A percentile compares a stretch with the other conserved stretches of the same genome.
Evolutionary conservation across 2,329 filamentous ascomycete species (phyloP).

Genomic region (Ophiosphaerella narmari): DNA sequence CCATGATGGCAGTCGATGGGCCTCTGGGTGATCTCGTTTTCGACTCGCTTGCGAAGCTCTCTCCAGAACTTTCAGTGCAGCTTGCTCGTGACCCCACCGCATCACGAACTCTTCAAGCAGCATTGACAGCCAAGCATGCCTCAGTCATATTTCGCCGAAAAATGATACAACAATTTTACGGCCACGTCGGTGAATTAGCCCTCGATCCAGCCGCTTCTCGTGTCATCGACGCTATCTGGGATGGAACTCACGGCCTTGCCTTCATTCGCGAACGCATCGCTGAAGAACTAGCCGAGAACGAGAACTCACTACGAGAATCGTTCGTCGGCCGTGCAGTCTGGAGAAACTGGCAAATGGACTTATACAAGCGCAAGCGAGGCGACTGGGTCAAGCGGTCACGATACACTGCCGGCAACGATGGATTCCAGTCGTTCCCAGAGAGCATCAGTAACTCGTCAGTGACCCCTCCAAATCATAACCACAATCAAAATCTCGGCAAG

Average conservation of each 20-base stretch:
- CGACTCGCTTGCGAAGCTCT: constrained; percentile 56
- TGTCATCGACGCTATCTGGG: constrained; percentile 69
- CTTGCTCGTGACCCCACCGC: constrained; percentile 66
- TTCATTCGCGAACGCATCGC: constrained; percentile 72
- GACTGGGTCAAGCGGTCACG: constrained; percentile 70
- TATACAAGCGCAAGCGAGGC: constrained; percentile 65
- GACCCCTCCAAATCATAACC: constrained; percentile 7
- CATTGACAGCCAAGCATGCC: constrained; percentile 60
- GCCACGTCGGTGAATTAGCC: constrained; percentile 64
- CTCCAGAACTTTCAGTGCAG: constrained; percentile 58
- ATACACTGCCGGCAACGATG: constrained; percentile 55
- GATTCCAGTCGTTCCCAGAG: constrained; percentile 57
- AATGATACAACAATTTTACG: constrained; percentile 66
- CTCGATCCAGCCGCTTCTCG: constrained; percentile 67
- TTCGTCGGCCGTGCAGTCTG: constrained; percentile 70
- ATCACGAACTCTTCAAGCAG: constrained; percentile 68
- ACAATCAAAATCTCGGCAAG: constrained; percentile 27
- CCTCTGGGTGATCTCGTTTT: constrained; percentile 72
- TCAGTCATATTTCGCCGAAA: constrained; percentile 64
- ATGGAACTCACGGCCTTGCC: constrained; percentile 65
- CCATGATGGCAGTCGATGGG: constrained; percentile 77
- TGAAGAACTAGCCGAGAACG: constrained; percentile 63
- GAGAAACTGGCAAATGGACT: constrained; percentile 76
- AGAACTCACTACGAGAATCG: constrained; percentile 66
- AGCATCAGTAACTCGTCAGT: constrained; percentile 28